Evolutionary conservation across 2,329 filamentous ascomycete genomes (phyloP).

Genomic region (Trichothecium roseum): DNA sequence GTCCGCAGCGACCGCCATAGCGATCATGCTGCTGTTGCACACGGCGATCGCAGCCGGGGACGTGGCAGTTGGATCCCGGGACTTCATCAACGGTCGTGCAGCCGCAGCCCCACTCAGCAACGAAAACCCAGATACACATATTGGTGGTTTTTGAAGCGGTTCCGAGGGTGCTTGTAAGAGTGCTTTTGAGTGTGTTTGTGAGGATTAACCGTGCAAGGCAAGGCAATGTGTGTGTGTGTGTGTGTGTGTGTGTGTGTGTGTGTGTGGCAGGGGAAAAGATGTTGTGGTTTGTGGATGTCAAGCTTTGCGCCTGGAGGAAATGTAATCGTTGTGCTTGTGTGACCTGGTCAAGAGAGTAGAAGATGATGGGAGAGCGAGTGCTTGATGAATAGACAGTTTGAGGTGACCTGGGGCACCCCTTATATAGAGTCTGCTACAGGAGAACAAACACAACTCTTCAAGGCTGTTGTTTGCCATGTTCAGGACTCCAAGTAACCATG

Average conservation of each 20-base stretch:
- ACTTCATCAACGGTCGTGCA: conserved; percentile 13
- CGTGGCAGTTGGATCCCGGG: conserved; percentile 15
- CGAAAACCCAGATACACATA: conserved; percentile 24
- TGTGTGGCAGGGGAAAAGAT: no score
- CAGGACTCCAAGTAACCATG: no score
- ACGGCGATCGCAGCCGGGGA: background rate
- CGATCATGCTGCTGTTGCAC: no score
- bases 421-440: no score
- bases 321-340: background rate
- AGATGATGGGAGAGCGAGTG: no score
- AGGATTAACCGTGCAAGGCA: background rate
- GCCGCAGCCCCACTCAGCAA: conserved; percentile 21
- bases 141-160: conserved; percentile 5
- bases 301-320: no score
- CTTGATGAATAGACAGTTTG: no score
- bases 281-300: no score
- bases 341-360: no score
- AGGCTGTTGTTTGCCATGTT: no score
- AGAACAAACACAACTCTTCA: no score
- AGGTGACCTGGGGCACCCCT: no score
- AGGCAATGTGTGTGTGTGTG: background rate
- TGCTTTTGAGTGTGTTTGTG: background rate
- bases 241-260: background rate
- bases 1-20: conserved; percentile 23
- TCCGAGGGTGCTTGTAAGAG: background rate